Percentiles rank a stretch among this genome's conserved stretches.
phyloP scores from a whole-genome alignment of 2,329 filamentous ascomycete species.

The Penicillium sp. region DNA sequence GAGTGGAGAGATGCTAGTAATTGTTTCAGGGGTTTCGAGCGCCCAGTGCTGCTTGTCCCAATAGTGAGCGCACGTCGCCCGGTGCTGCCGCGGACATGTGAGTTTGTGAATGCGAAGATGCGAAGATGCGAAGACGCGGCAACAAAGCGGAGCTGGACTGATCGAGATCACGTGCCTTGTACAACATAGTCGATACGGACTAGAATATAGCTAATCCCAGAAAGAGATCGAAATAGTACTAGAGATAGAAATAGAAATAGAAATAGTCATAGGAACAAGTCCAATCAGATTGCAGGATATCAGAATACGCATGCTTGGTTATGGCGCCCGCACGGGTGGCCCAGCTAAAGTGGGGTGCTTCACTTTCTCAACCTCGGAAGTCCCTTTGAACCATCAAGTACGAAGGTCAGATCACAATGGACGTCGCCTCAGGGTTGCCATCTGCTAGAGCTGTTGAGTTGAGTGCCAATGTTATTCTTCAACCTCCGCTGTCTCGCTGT shows the following conservation, averaged over 20 bases:
- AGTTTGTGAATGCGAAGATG: neutral
- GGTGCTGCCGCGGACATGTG: neutral
- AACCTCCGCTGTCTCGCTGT: constrained; percentile 54
- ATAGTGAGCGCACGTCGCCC: neutral
- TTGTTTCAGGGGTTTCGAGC: neutral
- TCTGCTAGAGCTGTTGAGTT: constrained; percentile 14
- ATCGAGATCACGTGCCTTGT: neutral
- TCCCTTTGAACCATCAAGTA: neutral
- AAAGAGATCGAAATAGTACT: no score
- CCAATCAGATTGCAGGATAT: neutral
- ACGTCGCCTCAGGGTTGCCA: neutral
- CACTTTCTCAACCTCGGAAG: neutral
- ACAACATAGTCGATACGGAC: no score
- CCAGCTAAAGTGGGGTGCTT: neutral
- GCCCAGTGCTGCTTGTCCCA: neutral
- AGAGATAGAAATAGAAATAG: neutral
- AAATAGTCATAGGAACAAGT: neutral
- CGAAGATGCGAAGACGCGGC: neutral
- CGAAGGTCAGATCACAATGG: neutral
- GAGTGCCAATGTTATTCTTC: constrained; percentile 18
- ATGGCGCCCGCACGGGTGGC: neutral
- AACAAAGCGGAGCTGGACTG: neutral
- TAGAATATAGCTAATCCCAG: no score
- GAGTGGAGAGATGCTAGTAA: neutral
- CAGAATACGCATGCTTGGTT: neutral